These are phyloP conservation scores for Lentinula sp. DNA, from an alignment of 768 basidiomycete genomes.

Conservation along the genomic window DNA sequence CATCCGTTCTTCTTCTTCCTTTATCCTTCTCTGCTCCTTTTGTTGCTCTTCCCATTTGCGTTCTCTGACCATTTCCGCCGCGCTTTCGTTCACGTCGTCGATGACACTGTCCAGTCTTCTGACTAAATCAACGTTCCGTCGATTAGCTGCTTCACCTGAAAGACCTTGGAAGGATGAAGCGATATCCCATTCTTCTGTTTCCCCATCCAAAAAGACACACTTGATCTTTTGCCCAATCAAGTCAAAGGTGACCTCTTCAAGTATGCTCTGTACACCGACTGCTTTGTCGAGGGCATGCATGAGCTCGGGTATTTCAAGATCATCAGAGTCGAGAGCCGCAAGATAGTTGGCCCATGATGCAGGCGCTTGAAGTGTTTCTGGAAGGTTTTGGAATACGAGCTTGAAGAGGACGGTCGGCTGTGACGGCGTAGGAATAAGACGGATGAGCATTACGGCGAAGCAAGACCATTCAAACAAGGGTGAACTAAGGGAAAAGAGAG, in stretches of 20 bases:
- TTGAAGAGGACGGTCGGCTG: slow-evolving; percentile 54
- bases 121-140: slow-evolving; percentile 18
- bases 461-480: not conserved
- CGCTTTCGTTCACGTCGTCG: slow-evolving; percentile 44
- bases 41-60: slow-evolving; percentile 15
- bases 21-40: slow-evolving; percentile 1
- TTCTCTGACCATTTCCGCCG: slow-evolving; percentile 33
- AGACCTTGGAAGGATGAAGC: not conserved
- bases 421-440: slow-evolving; percentile 38
- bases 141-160: not conserved
- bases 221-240: slow-evolving; percentile 36
- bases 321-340: slow-evolving; percentile 41
- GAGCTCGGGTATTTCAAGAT: slow-evolving; percentile 44
- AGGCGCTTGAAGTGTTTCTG: slow-evolving; percentile 37
- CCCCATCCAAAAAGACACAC: slow-evolving; percentile 56
- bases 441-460: slow-evolving; percentile 44
- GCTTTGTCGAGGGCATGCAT: slow-evolving; percentile 58
- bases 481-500: not conserved
- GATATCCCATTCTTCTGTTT: slow-evolving; percentile 42
- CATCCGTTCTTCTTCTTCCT: slow-evolving; percentile 20
- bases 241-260: slow-evolving; percentile 61
- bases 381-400: slow-evolving; percentile 43
- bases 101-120: slow-evolving; percentile 46
- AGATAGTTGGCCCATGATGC: slow-evolving; percentile 50
- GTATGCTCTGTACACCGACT: slow-evolving; percentile 46